Evolutionary conservation across 352 stramenopile genomes (phyloP).

Genomic region (Halophytophthora batemanensis): DNA sequence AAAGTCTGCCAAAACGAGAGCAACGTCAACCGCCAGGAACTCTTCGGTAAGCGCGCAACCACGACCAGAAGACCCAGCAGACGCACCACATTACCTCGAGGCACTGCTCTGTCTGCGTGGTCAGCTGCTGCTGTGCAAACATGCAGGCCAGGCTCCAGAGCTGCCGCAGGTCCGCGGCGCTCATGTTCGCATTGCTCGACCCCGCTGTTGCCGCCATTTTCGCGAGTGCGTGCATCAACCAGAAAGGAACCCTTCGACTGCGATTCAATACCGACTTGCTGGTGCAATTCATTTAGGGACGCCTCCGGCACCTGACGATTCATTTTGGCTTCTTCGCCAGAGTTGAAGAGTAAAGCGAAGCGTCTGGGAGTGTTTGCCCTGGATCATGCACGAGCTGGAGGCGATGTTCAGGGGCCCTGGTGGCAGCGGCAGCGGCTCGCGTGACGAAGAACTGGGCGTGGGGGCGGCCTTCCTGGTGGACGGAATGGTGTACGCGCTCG

Average conservation of each 20-base stretch:
- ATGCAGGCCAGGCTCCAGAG: slow-evolving; percentile 64
- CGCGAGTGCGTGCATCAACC: too few species aligned
- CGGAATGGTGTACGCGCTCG: slow-evolving; percentile 61
- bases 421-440: slow-evolving; percentile 9
- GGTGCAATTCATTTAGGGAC: too few species aligned
- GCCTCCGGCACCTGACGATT: too few species aligned
- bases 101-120: slow-evolving; percentile 35
- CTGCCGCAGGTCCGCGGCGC: slow-evolving; percentile 34
- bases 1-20: slow-evolving; percentile 16
- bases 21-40: slow-evolving; percentile 4
- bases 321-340: too few species aligned
- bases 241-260: too few species aligned
- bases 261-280: too few species aligned
- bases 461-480: slow-evolving; percentile 65
- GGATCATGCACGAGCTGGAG: slow-evolving; percentile 16
- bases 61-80: neutral
- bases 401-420: slow-evolving; percentile 5
- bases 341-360: too few species aligned
- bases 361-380: too few species aligned
- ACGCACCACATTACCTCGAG: slow-evolving; percentile 36
- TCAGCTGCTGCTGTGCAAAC: slow-evolving; percentile 37
- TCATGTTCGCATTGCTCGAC: slow-evolving; percentile 12
- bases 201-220: slow-evolving; percentile 13
- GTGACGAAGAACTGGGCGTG: slow-evolving; percentile 45
- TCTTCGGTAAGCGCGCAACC: neutral